These are phyloP conservation scores for Cryptomeria japonica DNA, from an alignment of 75 land plant species.

Conservation along the genomic window DNA sequence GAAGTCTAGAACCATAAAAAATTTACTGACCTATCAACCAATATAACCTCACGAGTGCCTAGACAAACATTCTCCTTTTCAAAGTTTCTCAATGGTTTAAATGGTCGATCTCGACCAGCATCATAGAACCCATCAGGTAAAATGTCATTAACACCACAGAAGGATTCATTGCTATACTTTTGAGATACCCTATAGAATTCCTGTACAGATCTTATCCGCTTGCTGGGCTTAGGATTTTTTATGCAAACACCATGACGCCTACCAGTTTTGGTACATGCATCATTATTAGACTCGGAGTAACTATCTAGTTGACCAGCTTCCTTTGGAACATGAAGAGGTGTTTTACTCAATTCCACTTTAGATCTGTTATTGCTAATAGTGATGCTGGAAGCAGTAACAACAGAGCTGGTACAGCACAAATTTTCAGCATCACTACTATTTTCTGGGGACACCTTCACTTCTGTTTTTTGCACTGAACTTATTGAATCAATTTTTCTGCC, in stretches of 20 bases:
- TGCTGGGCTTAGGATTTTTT: slow-evolving; percentile 82
- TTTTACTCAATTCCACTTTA: background rate
- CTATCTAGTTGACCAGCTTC: slow-evolving; percentile 8
- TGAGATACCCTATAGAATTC: slow-evolving; percentile 40
- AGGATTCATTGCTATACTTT: slow-evolving; percentile 66
- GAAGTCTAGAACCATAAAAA: background rate
- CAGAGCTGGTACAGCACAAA: background rate
- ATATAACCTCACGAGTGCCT: slow-evolving; percentile 87
- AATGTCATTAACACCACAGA: slow-evolving; percentile 70
- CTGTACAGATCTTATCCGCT: slow-evolving; percentile 45
- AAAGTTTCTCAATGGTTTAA: slow-evolving; percentile 58
- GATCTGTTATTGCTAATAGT: background rate
- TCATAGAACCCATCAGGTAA: slow-evolving; percentile 97
- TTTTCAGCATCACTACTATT: slow-evolving; percentile 1
- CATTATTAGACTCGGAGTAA: slow-evolving; percentile 23
- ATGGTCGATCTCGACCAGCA: slow-evolving; percentile 93
- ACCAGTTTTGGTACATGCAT: slow-evolving; percentile 32
- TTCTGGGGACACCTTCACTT: background rate
- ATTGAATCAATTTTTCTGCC: background rate
- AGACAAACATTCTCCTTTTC: slow-evolving; percentile 54
- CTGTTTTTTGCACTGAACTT: background rate
- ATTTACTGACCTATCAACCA: slow-evolving; percentile 77
- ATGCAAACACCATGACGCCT: slow-evolving; percentile 62
- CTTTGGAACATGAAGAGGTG: background rate
- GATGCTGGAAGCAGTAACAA: background rate